phyloP scores from a whole-genome alignment of 306 rosid species.

The Inga laurina region DNA sequence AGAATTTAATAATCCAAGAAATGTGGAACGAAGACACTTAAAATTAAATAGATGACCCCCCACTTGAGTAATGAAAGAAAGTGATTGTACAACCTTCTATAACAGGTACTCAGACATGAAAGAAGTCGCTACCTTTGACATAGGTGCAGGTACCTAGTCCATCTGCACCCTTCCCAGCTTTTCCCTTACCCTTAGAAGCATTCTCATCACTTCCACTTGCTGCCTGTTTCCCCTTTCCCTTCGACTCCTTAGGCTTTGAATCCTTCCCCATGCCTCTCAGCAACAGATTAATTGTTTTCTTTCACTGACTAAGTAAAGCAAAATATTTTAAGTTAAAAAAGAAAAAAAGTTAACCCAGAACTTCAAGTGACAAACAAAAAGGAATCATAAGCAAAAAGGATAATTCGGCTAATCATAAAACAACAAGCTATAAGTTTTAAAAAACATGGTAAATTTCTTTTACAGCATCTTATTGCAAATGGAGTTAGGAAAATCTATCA shows the following conservation, averaged over 20 bases:
- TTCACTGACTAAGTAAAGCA: constrained; percentile 27
- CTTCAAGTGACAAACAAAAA: constrained; percentile 1
- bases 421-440: background rate
- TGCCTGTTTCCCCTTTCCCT: constrained; percentile 90
- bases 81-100: background rate
- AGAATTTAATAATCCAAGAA: no score
- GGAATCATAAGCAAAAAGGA: background rate
- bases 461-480: background rate
- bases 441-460: background rate
- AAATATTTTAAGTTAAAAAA: background rate
- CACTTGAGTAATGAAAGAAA: background rate
- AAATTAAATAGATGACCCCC: no score
- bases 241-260: constrained; percentile 69
- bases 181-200: constrained; percentile 86
- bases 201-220: constrained; percentile 73
- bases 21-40: no score
- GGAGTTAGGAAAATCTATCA: constrained; percentile 19
- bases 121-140: constrained; percentile 63
- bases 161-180: constrained; percentile 74
- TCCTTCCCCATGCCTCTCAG: constrained; percentile 77
- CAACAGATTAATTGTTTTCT: constrained; percentile 17
- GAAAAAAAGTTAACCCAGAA: background rate
- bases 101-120: constrained; percentile 3
- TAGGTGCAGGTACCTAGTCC: constrained; percentile 98
- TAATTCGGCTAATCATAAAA: constrained; percentile 11